phyloP scores from a whole-genome alignment of 305 asterid genomes.

The Striga hermonthica region DNA sequence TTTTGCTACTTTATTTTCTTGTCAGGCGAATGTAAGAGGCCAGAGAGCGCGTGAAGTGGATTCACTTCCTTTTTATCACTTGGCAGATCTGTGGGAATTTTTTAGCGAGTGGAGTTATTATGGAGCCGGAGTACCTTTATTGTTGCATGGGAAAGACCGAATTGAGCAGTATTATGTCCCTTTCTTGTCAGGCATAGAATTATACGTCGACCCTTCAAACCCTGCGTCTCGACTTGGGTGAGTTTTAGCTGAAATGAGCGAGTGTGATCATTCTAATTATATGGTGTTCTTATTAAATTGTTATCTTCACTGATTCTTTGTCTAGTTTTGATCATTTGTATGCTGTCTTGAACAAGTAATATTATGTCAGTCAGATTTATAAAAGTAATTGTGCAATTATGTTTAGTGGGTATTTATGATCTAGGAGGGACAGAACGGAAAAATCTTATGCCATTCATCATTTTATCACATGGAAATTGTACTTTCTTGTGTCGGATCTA shows the following conservation, averaged over 20 bases:
- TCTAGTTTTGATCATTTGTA: not conserved
- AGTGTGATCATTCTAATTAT: conserved; percentile 8
- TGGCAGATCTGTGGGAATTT: conserved; percentile 48
- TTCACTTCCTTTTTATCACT: conserved; percentile 38
- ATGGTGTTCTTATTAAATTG: conserved; percentile 20
- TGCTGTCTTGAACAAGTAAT: not conserved
- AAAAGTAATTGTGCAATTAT: conserved; percentile 2
- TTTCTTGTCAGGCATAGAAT: conserved; percentile 50
- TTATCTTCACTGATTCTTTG: not conserved
- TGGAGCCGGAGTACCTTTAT: conserved; percentile 50
- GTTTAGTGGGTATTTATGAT: too few species aligned
- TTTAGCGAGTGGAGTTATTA: conserved; percentile 45
- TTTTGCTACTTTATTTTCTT: conserved; percentile 25
- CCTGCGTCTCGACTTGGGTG: conserved; percentile 36
- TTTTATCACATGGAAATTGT: not conserved
- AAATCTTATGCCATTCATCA: not conserved
- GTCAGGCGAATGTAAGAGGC: conserved; percentile 44
- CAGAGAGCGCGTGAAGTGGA: conserved; percentile 36
- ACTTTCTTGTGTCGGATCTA: too few species aligned
- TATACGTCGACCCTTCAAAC: conserved; percentile 40
- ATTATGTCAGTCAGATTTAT: conserved; percentile 22
- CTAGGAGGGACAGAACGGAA: too few species aligned
- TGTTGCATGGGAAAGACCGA: conserved; percentile 39
- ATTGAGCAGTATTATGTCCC: conserved; percentile 55
- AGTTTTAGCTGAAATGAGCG: conserved; percentile 24